These are phyloP conservation scores for Microascus cirrosus DNA, from an alignment of 2,329 filamentous ascomycete genomes.

Conservation along the genomic window DNA sequence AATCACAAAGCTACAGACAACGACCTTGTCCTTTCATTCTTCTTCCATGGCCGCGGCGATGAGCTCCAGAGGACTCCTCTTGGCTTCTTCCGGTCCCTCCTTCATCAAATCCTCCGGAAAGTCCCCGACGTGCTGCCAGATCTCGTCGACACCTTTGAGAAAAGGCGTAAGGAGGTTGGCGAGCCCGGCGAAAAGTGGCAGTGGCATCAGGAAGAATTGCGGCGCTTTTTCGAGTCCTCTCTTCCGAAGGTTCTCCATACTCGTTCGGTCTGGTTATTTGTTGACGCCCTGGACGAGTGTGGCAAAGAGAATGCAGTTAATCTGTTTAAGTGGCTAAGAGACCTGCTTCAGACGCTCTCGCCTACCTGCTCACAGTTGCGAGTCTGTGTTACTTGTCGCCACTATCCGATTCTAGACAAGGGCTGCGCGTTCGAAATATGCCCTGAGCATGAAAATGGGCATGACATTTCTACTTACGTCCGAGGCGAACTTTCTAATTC, in stretches of 20 bases:
- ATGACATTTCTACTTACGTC: constrained; percentile 10
- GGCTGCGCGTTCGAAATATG: constrained; percentile 13
- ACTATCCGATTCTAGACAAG: constrained; percentile 16
- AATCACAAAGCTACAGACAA: constrained; percentile 8
- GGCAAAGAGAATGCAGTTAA: constrained; percentile 12
- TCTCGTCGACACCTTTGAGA: constrained; percentile 10
- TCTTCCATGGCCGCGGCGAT: constrained; percentile 22
- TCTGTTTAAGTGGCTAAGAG: constrained; percentile 15
- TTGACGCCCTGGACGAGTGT: constrained; percentile 24
- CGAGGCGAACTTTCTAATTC: too few species aligned
- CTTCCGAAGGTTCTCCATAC: constrained; percentile 11
- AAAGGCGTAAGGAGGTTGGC: constrained; percentile 3
- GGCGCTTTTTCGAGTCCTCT: constrained; percentile 8
- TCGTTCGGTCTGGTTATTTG: constrained; percentile 14
- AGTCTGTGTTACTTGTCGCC: constrained; percentile 20
- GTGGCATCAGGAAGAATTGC: constrained; percentile 15
- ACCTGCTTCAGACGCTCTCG: constrained; percentile 10
- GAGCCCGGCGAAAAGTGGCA: constrained; percentile 12
- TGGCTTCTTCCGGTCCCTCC: constrained; percentile 22
- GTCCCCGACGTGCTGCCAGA: constrained; percentile 9
- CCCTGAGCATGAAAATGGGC: constrained; percentile 17
- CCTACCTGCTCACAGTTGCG: constrained; percentile 7
- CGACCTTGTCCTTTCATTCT: constrained; percentile 18
- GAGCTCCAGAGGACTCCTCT: constrained; percentile 17
- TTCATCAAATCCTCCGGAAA: constrained; percentile 19